Percentiles rank a stretch among this genome's conserved stretches.
Conservation (phyloP, 1,139 yeast species). For the Saccharomycopsis phalli region DNA sequence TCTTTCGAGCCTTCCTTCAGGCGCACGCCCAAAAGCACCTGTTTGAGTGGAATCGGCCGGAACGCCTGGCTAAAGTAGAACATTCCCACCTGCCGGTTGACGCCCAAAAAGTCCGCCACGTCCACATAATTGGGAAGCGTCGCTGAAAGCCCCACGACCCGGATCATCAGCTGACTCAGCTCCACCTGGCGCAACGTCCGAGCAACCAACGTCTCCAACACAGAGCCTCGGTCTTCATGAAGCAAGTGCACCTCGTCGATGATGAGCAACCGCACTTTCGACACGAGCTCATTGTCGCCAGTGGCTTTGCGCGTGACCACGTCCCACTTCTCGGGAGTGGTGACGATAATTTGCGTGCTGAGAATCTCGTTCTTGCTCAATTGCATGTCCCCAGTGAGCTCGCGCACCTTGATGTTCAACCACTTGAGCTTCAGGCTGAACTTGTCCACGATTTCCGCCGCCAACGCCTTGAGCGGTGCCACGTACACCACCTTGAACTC, state of each 20-base stretch:
- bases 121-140: slow-evolving; percentile 87
- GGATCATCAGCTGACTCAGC: slow-evolving; percentile 36
- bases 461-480: slow-evolving; percentile 92
- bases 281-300: slow-evolving; percentile 19
- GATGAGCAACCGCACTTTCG: slow-evolving; percentile 55
- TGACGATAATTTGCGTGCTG: slow-evolving; percentile 76
- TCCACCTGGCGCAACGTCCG: slow-evolving; percentile 50
- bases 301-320: slow-evolving; percentile 69
- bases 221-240: slow-evolving; percentile 96
- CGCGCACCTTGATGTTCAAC: slow-evolving; percentile 69
- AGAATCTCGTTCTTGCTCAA: slow-evolving; percentile 69
- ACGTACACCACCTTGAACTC: slow-evolving; percentile 77
- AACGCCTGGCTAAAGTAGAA: slow-evolving; percentile 90
- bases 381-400: slow-evolving; percentile 85
- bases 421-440: slow-evolving; percentile 61
- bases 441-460: slow-evolving; percentile 89
- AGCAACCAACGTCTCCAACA: slow-evolving; percentile 77
- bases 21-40: slow-evolving; percentile 76
- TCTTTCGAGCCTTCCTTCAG: slow-evolving; percentile 75
- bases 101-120: slow-evolving; percentile 76
- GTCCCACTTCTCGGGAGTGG: slow-evolving; percentile 98
- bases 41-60: slow-evolving; percentile 90
- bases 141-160: slow-evolving; percentile 87
- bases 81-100: slow-evolving; percentile 41
- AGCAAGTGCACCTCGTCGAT: slow-evolving; percentile 90